A percentile compares a stretch with the other conserved stretches of the same genome.
Evolutionary conservation across 257 asterid species (phyloP).

Genomic region (Leptodermis oblonga): DNA sequence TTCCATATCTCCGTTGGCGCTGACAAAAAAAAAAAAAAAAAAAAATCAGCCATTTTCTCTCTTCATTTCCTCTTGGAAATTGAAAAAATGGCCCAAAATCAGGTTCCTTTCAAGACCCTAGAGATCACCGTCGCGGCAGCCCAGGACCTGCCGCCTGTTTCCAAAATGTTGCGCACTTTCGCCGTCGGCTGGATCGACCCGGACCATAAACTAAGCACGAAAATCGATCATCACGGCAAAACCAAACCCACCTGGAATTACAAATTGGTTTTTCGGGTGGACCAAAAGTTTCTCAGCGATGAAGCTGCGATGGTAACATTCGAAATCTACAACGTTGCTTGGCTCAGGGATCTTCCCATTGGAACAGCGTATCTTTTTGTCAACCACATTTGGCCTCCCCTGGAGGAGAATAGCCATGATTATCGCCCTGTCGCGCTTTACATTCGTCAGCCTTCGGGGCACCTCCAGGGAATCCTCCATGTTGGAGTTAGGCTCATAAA

Average conservation of each 20-base stretch:
- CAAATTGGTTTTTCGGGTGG: slow-evolving; percentile 55
- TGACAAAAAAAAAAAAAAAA: too few relatives aligned
- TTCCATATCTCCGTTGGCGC: not conserved
- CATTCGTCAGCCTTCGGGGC: slow-evolving; percentile 66
- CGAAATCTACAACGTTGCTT: slow-evolving; percentile 74
- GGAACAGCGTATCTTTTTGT: slow-evolving; percentile 60
- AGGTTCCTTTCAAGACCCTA: slow-evolving; percentile 37
- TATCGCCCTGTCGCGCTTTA: slow-evolving; percentile 39
- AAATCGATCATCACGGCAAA: slow-evolving; percentile 69
- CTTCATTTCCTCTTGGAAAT: not conserved
- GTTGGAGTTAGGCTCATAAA: slow-evolving; percentile 50
- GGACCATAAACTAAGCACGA: slow-evolving; percentile 64
- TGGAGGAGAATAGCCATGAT: slow-evolving; percentile 25
- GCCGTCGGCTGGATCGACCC: slow-evolving; percentile 63
- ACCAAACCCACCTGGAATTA: slow-evolving; percentile 79
- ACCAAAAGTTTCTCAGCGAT: slow-evolving; percentile 39
- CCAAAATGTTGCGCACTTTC: slow-evolving; percentile 75
- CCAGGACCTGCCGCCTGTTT: slow-evolving; percentile 70
- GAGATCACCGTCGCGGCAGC: slow-evolving; percentile 68
- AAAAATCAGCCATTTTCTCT: not conserved
- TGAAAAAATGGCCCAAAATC: slow-evolving; percentile 13
- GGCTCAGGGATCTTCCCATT: slow-evolving; percentile 82
- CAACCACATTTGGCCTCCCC: slow-evolving; percentile 46
- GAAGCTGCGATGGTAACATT: slow-evolving; percentile 42
- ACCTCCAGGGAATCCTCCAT: slow-evolving; percentile 54